Conservation (phyloP, 129 eudicot species). For the Helianthus annuus region HanXRQr2.0-SUNRISE NC_035449.2:182235885-182236384, state of each 20-base stretch:
- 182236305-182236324: not conserved
- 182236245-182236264: constrained; percentile 49
- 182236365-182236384: constrained; percentile 59
- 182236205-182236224: constrained; percentile 60
- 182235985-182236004: too few relatives aligned
- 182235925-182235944: too few relatives aligned
- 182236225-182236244: constrained; percentile 50
- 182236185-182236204: constrained; percentile 42
- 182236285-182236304: not conserved
- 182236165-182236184: constrained; percentile 79
- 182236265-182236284: not conserved
- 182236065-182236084: too few relatives aligned
- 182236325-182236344: constrained; percentile 44
- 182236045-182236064: too few relatives aligned
- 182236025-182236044: too few relatives aligned
- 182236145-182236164: constrained; percentile 46
- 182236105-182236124: constrained; percentile 36
- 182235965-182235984: too few relatives aligned
- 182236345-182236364: constrained; percentile 60
- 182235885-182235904: too few relatives aligned
- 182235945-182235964: too few relatives aligned
- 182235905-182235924: too few relatives aligned
- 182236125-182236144: constrained; percentile 58
- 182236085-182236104: constrained; percentile 11
- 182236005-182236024: too few relatives aligned